These are phyloP conservation scores for Poteriospumella lacustris DNA, from an alignment of 108 stramenopile species.

Conservation along the genomic window DNA sequence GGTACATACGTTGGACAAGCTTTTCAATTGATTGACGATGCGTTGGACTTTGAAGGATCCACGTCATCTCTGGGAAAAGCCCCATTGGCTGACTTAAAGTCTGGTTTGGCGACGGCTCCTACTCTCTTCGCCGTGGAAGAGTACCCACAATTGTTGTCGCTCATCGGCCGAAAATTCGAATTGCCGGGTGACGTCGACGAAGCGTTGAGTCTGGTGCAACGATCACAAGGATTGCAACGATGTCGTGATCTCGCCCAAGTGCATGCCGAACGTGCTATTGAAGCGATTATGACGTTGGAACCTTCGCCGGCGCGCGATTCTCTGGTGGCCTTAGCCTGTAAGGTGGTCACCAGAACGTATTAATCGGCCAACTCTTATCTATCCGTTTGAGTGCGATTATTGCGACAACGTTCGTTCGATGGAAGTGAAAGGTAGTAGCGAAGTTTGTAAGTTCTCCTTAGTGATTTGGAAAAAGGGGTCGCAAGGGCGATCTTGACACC, in stretches of 20 bases:
- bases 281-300: constrained; percentile 45
- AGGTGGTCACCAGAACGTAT: constrained; percentile 47
- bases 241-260: constrained; percentile 82
- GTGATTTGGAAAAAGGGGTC: no score
- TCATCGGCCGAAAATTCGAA: constrained; percentile 82
- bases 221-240: constrained; percentile 63
- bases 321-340: constrained; percentile 44
- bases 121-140: constrained; percentile 83
- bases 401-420: no score
- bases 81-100: constrained; percentile 77
- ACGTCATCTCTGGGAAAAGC: constrained; percentile 79
- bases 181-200: constrained; percentile 75
- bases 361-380: no score
- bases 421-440: no score
- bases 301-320: constrained; percentile 45
- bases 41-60: constrained; percentile 88
- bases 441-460: no score
- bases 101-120: constrained; percentile 91
- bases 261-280: constrained; percentile 87
- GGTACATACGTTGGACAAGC: constrained; percentile 95
- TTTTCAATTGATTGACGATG: constrained; percentile 96
- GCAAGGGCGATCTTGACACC: no score
- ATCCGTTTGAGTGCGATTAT: no score
- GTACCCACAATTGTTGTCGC: constrained; percentile 53
- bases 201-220: constrained; percentile 63